phyloP scores from a whole-genome alignment of 805 yeast genomes.

The Candida ulmi region DNA sequence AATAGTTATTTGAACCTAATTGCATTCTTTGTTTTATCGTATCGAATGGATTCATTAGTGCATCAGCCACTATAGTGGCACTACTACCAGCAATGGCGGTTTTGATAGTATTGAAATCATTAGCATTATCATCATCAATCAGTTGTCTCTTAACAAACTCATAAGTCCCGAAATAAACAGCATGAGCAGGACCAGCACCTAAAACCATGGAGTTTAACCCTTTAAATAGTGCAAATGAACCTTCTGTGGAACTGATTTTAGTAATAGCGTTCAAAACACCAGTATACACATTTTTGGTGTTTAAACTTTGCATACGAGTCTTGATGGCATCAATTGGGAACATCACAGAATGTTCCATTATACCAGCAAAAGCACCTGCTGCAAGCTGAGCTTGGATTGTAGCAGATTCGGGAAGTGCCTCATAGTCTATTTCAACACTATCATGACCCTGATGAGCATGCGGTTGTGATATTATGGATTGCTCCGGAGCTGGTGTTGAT shows the following conservation, averaged over 20 bases:
- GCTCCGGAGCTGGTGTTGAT: not conserved
- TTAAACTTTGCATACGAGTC: constrained; percentile 75
- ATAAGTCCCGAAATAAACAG: constrained; percentile 91
- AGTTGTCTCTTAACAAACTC: constrained; percentile 53
- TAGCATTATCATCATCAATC: constrained; percentile 27
- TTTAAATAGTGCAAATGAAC: constrained; percentile 84
- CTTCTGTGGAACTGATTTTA: constrained; percentile 79
- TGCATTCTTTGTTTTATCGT: constrained; percentile 96
- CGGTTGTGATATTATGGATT: constrained; percentile 1
- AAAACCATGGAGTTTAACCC: constrained; percentile 87
- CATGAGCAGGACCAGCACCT: constrained; percentile 99
- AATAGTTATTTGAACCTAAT: constrained; percentile 24
- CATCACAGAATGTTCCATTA: constrained; percentile 97
- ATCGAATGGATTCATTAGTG: constrained; percentile 96
- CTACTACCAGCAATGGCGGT: constrained; percentile 87
- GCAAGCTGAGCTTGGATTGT: constrained; percentile 73
- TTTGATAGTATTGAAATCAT: constrained; percentile 63
- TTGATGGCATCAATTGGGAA: constrained; percentile 95
- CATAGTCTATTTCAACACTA: constrained; percentile 67
- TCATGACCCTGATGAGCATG: not conserved
- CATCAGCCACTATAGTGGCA: constrained; percentile 91
- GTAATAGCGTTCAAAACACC: constrained; percentile 65
- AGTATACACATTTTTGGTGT: constrained; percentile 16
- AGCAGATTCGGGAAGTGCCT: constrained; percentile 83
- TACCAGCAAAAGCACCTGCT: constrained; percentile 99